Base-by-base conservation (phyloP, 75 land plant genomes). In the Gnetum montanum region DNA sequence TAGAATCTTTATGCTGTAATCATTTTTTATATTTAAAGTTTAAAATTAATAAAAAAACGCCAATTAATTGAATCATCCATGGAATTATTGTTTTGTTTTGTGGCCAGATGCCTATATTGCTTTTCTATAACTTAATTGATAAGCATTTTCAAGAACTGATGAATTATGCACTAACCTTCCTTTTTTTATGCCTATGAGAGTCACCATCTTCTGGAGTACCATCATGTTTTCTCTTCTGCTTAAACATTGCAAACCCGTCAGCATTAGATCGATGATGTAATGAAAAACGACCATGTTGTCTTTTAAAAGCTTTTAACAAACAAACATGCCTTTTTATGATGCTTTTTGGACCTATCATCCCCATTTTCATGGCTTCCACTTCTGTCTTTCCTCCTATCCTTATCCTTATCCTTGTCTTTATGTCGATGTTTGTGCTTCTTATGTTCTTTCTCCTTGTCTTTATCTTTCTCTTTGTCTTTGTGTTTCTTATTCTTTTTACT, bases 151-250 rank as follows among this genome's bases (percentile, higher is more conserved):
- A 25, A 10, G 18, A 18, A 43, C 47, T 57, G 30, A 16, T 26
- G 5, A 19, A 38, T n/a, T n/a, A n/a, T n/a, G n/a, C 19, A 6
- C 35, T 43, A 47, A 65, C 79, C 77, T 76, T 76, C 45, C 73
- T 74, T 49, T 76, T 74, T 57, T 73, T 76, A 63, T 88, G 95
- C 50, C 72, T 88, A 53, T 88, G 89, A 43, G 60, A 61, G 43
- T 88, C 98, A 50, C 71, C 80, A 26, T 73, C 63, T 66, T 88
- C 95, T 64, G 77, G 91, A 51, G 64, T 78, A 8, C 88, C 92
- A 36, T 87, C 96, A 75, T 83, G 96, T 70, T 75, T 86, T 54
- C 96, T 83, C 48, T 90, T 90, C 92, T 86, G 74, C 46, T 23
- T 37, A 22, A 16, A 43, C 57, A 57, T 36, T 10, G 23, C 31